Conservation (phyloP, 192 early-diverging fungal genomes). For the Coemansia sp. region DNA sequence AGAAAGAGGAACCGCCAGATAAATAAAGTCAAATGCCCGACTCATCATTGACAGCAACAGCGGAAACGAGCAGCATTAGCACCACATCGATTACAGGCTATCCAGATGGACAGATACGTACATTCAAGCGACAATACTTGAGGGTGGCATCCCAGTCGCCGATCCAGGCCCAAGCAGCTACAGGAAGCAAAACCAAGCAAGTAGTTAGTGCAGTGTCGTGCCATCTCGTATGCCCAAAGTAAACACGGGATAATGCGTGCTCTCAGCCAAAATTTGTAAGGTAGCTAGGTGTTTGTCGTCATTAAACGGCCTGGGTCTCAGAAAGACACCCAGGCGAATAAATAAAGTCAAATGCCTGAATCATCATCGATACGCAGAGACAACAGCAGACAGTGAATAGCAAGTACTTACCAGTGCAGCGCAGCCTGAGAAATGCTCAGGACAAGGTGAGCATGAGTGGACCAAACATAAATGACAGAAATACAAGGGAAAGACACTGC, state of each 20-base stretch:
- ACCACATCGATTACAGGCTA: not conserved
- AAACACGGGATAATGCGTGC: not conserved
- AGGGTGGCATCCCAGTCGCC: not conserved
- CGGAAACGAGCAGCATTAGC: not conserved
- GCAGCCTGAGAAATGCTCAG: not conserved
- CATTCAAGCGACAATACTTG: not conserved
- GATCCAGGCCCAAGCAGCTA: not conserved
- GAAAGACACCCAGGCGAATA: conserved; percentile 15
- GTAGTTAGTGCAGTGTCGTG: not conserved
- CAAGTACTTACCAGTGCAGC: not conserved
- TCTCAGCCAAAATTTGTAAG: conserved; percentile 37
- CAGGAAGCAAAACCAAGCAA: not conserved
- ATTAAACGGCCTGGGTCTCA: conserved; percentile 24
- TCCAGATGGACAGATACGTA: not conserved
- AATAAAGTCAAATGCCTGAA: conserved; percentile 52
- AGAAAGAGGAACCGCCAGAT: conserved; percentile 10
- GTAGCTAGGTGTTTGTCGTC: conserved; percentile 49
- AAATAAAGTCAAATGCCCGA: conserved; percentile 52
- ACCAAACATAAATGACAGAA: not conserved
- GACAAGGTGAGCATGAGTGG: not conserved
- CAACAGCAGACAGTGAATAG: not conserved
- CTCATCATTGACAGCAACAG: conserved; percentile 28
- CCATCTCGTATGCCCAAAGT: not conserved
- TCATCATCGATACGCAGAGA: conserved; percentile 24
- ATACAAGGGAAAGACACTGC: not conserved